A percentile compares a stretch with the other conserved stretches of the same genome.
phyloP scores from a whole-genome alignment of 176 grass and related monocot species.

The Avena sativa region DNA sequence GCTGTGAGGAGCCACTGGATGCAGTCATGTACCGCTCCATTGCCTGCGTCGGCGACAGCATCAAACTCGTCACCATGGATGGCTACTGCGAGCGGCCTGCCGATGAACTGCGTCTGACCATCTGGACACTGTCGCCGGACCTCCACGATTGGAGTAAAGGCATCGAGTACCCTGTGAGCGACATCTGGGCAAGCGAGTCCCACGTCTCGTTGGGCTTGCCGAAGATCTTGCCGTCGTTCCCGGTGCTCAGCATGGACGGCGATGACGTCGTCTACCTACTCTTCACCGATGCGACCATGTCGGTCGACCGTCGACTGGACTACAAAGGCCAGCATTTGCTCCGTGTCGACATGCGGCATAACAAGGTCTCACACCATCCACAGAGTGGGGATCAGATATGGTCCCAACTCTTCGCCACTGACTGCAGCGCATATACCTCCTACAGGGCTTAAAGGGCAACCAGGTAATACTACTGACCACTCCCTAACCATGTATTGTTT shows the following conservation, averaged over 20 bases:
- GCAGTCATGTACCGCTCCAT: background rate
- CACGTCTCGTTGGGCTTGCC: background rate
- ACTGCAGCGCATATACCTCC: background rate
- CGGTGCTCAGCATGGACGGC: background rate
- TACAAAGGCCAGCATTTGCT: conserved; percentile 11
- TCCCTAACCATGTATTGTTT: background rate
- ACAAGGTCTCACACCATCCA: background rate
- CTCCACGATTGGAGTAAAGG: background rate
- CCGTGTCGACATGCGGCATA: background rate
- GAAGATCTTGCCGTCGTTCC: background rate
- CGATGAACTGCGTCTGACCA: background rate
- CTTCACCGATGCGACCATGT: background rate
- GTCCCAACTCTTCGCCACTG: background rate
- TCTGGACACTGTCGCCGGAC: conserved; percentile 22
- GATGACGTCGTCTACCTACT: background rate
- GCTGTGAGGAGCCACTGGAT: rapidly evolving
- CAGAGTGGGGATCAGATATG: background rate
- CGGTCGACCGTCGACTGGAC: background rate
- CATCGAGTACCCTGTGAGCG: background rate
- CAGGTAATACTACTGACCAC: background rate
- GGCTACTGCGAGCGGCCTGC: background rate
- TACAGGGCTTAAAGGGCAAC: background rate
- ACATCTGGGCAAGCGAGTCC: background rate
- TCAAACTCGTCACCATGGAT: conserved; percentile 28
- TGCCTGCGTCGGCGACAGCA: background rate